Base-by-base conservation (phyloP, 2,329 filamentous ascomycete genomes). In the Periconia sp. region DNA sequence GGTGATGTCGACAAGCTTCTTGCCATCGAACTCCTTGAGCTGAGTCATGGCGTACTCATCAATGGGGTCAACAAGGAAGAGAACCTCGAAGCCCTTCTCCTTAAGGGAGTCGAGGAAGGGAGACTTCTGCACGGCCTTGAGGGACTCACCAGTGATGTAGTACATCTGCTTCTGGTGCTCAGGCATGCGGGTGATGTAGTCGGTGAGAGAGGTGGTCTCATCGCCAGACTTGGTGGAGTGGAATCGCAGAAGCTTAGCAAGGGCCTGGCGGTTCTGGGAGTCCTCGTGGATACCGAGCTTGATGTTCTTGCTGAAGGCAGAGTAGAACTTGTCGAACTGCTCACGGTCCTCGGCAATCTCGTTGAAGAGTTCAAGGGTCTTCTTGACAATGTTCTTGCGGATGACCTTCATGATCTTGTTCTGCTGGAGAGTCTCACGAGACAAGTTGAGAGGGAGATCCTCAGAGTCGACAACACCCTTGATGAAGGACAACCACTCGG, bases 371-470 rank as follows among this genome's bases (percentile, higher is more conserved):
- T 99, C 94, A 65, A 99, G 91, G 64, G 91, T 91, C 91, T 99
- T 99, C 92, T 97, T 99, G 85, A 99, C 92, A 65, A 99, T 96
- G 89, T 99, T 99, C 92, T 99, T 99, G 88, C 95, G 96, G 87
- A 97, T 97, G 79, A 97, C 94, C 90, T 97, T 97, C 94, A 97
- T 97, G 85, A 99, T 99, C 92, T 97, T 97, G 90, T 97, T 99
- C 86, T 97, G 94, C 83, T 99, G 94, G 47, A 99, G 91, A 54
- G 93, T 97, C 88, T 99, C 94, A 89, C 94, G 94, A 74, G 94
- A 97, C 83, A 99, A 81, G 88, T 99, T 99, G 79, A 99, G 90
- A 70, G 94, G 94, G 60, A 99, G 90, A 79, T 99, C 94, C 86
- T 99, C 94, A 73, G 94, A 99, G 83, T 99, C 94, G 78, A 99